Percentiles rank a stretch among this genome's conserved stretches.
Conservation (phyloP, 2,329 filamentous ascomycete species). For the Colletotrichum sp. region DNA sequence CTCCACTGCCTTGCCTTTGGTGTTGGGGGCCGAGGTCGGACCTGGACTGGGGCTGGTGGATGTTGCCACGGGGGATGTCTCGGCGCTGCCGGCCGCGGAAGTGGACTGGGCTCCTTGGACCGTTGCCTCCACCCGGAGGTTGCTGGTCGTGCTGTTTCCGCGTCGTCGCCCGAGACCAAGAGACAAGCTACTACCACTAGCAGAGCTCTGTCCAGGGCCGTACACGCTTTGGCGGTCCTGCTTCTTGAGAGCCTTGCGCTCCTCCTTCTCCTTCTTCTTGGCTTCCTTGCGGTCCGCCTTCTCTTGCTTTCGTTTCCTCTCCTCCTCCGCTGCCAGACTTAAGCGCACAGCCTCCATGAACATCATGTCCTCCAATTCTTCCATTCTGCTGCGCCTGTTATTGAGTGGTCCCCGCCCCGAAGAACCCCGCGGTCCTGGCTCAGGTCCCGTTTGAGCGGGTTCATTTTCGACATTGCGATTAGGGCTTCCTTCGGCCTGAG, state of each 20-base stretch:
- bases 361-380: constrained; percentile 97
- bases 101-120: constrained; percentile 43
- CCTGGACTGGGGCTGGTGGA: constrained; percentile 32
- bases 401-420: constrained; percentile 30
- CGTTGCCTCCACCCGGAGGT: constrained; percentile 62
- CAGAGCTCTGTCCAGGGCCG: constrained; percentile 49
- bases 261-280: constrained; percentile 85
- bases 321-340: constrained; percentile 91
- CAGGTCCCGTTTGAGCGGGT: constrained; percentile 31
- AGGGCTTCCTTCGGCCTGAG: constrained; percentile 34
- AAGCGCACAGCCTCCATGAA: constrained; percentile 94
- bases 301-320: constrained; percentile 84
- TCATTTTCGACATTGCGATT: constrained; percentile 28
- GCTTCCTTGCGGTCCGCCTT: constrained; percentile 82
- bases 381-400: constrained; percentile 62
- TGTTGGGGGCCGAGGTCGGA: constrained; percentile 38
- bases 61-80: constrained; percentile 32
- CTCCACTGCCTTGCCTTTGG: constrained; percentile 76
- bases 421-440: constrained; percentile 35
- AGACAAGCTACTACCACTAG: constrained; percentile 69
- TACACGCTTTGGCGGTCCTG: constrained; percentile 42
- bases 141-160: constrained; percentile 65
- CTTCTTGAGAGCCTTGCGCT: constrained; percentile 78
- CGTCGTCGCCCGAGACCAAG: constrained; percentile 64
- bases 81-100: neutral